Evolutionary conservation across 805 yeast species (phyloP), one percentile per base, ranked within the genome.

Genomic region (Kodamaea kaohsiungensis): DNA sequence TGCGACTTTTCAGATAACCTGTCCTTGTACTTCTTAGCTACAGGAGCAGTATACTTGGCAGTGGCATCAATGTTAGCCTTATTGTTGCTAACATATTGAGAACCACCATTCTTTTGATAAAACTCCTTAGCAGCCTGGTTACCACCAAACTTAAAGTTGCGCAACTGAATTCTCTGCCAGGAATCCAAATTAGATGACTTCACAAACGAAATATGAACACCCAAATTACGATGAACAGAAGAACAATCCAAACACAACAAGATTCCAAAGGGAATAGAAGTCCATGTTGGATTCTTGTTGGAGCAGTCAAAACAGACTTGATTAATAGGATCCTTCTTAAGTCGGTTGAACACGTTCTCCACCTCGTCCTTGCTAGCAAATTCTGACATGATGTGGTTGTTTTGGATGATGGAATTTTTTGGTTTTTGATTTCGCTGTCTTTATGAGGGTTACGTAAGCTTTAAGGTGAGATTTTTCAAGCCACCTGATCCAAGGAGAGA

Each of bases 241-340:
- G 97, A 89, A 71, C 99, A 95, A 70, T 95, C 96, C 56, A 92
- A 80, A 76, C 99, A 95, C 55, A 95, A 75, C 68, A 92, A 82
- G 51, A 92, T 89, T 53, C 98, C 99, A 71, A 90, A 93, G 12
- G 98, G 97, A 53, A 93, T 91, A 12, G 98, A 93, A 2, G 99
- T 90, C 99, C 99, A 95, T 0, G 98, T 91, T 38, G 99, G 98
- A 69, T 92, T 92, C 67, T 89, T 91, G 63, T 92, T 89, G 51
- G 88, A 82, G 72, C 99, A 95, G 69, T 95, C 99, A 73, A 95
- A 93, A 73, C 99, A 95, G 39, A 79, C 83, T 65, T 87, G 87
- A 77, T 92, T 92, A 47, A 91, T 88, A 22, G 85, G 85, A 58
- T 81, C 77, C 70, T 86, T 75, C 62, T 83, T 81, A 61, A 89